Base-by-base conservation (phyloP, 768 basidiomycete species). In the Trametes cingulata region DNA sequence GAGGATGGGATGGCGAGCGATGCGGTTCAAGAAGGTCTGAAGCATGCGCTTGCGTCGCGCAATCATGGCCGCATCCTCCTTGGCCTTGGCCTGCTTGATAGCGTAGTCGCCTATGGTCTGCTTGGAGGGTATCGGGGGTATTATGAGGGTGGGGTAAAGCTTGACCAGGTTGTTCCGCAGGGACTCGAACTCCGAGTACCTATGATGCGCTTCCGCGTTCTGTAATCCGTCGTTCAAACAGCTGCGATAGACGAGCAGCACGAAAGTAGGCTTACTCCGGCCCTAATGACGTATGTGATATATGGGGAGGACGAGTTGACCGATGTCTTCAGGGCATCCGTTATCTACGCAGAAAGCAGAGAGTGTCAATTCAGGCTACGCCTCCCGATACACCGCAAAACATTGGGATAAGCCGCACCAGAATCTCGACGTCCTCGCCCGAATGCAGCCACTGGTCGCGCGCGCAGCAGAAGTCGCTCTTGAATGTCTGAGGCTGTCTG, bases 141-240 rank as follows among this genome's bases (percentile, higher is more conserved):
- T 89, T 68, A 99, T 98, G 66, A 95, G 77, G 9, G 95, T 97
- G 0, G 97, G 97, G 72, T 99, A 97, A 45, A 99, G 80, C 69
- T 87, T 93, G 51, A 85, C 81, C 48, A 99, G 83, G 62, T 82
- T 90, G 52, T 82, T 81, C 52, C 97, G 87, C 40, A 99, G 79
- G 22, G 93, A 94, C 75, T 98, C 94, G 74, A 99, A 99, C 72
- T 98, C 95, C 2, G 96, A 98, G 74, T 99, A 99, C 41, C 97
- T 86, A 67, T 97, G 91, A 35, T 86, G 83, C 12, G 93, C 86
- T 67, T 93, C 88, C 7, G 86, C 82, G 64, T 81, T 85, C 96
- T 98, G 68, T 24, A 3, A 19, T 37, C 24, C 19, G 39, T 9
- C 6, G 3, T 14, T 51, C 9, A 7, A 8, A 4, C 36, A 13